Conservation (phyloP, 805 yeast genomes). For the Zygoascus bituminiphila region DNA sequence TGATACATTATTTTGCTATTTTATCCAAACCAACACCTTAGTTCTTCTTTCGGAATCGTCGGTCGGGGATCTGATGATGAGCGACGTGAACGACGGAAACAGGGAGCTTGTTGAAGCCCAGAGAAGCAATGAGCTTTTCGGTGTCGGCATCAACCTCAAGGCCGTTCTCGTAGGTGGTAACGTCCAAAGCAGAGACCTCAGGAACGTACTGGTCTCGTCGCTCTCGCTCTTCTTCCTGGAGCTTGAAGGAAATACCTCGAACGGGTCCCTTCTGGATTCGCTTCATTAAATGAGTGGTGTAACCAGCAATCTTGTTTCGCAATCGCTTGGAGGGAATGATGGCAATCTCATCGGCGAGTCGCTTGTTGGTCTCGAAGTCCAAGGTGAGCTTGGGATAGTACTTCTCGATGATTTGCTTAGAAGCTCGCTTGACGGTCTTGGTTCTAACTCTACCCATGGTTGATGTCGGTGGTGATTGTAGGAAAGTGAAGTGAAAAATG, state of each 20-base stretch:
- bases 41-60: conserved; percentile 90
- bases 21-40: conserved; percentile 27
- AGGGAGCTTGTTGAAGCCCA: conserved; percentile 71
- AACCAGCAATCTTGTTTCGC: conserved; percentile 99
- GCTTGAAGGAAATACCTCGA: conserved; percentile 99
- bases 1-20: conserved; percentile 1
- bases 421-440: conserved; percentile 99
- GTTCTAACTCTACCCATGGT: conserved; percentile 98
- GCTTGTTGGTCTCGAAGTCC: conserved; percentile 99
- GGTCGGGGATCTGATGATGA: conserved; percentile 60
- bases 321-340: conserved; percentile 98
- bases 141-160: conserved; percentile 97
- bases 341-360: conserved; percentile 97
- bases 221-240: conserved; percentile 99
- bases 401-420: conserved; percentile 98
- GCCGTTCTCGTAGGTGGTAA: conserved; percentile 90
- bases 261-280: conserved; percentile 99
- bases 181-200: conserved; percentile 99
- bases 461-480: background rate
- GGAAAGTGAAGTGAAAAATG: background rate
- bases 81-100: conserved; percentile 77
- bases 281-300: conserved; percentile 99
- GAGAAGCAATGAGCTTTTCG: conserved; percentile 85
- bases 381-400: conserved; percentile 99
- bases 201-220: conserved; percentile 99